Evolutionary conservation across 1,284 basidiomycete species (phyloP), one percentile per base, ranked within the genome.

Genomic region (Sphagnurus paluster): DNA sequence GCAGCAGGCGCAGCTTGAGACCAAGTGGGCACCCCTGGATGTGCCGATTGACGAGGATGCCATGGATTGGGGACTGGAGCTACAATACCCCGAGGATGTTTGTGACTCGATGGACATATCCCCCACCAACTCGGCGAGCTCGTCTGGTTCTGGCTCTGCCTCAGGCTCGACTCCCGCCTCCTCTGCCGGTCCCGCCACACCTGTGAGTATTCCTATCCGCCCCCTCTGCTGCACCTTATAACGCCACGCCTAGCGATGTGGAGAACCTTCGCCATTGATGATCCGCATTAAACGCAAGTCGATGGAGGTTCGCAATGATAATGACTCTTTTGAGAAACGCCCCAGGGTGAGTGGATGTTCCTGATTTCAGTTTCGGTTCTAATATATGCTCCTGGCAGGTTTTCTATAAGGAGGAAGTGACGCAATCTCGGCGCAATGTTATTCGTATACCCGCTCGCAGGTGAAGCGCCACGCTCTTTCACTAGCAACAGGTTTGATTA

Each of bases 251-350:
- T n/a, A n/a, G n/a, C n/a, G n/a, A n/a, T n/a, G 20, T 9, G 23
- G 42, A 16, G 29, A 25, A 21, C 25, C 38, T 37, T 35, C 13
- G 20, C 50, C 56, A 13, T 32, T 63, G 29, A 52, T 53, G 50
- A 55, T 59, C 32, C 56, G 63, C 25, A 55, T 62, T 48, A 71
- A 70, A 50, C 66, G 68, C 53, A 70, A 69, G 46, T 63, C 63
- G n/a, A 50, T 49, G 24, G 60, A 60, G 33, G 36, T 56, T 33
- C 57, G 52, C n/a, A n/a, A n/a, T 8, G 59, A 53, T 8, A 47
- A 39, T 16, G 24, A 42, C 19, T 39, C 29, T 23, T 43, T 53
- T 17, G 67, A 67, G 46, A 72, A 72, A 49, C 64, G 69, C 20
- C 61, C 67, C 19, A 71, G 65, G 60, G 68, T 67, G 39, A 33